Percentiles rank a stretch among this genome's conserved stretches.
phyloP scores from a whole-genome alignment of 768 basidiomycete species.

The Mycena epipterygia region DNA sequence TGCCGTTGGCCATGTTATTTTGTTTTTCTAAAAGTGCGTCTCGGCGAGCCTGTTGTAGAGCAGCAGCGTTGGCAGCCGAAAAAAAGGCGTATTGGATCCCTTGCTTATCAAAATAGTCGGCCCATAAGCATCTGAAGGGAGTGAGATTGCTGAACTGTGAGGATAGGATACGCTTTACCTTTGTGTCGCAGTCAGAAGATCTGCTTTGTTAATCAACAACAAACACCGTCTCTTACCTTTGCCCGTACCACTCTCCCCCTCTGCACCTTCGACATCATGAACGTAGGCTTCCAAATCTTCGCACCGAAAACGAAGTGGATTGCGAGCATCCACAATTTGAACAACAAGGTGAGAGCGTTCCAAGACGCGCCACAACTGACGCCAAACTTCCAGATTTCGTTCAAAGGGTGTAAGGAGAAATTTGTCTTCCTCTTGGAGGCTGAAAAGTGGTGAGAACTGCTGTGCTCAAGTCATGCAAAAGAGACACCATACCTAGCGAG shows the following conservation, averaged over 20 bases:
- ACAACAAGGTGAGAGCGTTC: conserved; percentile 96
- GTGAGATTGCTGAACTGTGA: not conserved
- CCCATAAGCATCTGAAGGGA: conserved; percentile 82
- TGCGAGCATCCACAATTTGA: conserved; percentile 96
- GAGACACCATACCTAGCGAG: conserved; percentile 78
- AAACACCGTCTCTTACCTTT: conserved; percentile 80
- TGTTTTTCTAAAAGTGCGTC: conserved; percentile 52
- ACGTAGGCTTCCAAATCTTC: conserved; percentile 93
- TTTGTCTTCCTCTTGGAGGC: conserved; percentile 88
- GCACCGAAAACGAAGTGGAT: conserved; percentile 92
- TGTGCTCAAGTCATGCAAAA: not conserved
- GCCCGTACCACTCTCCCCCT: conserved; percentile 85
- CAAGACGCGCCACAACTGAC: conserved; percentile 96
- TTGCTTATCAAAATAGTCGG: conserved; percentile 88
- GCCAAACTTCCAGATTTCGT: conserved; percentile 97
- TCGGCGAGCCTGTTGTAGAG: conserved; percentile 81
- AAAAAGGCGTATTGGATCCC: conserved; percentile 90
- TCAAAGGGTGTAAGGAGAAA: conserved; percentile 97
- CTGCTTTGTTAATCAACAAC: conserved; percentile 95
- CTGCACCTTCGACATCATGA: conserved; percentile 83
- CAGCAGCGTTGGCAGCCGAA: conserved; percentile 90
- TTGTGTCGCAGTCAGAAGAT: conserved; percentile 89
- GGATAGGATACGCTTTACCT: conserved; percentile 63
- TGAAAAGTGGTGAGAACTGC: conserved; percentile 45
- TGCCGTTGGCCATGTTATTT: not conserved